Base-by-base conservation (phyloP, 495 filamentous ascomycete species). In the Rhizodiscina lignyota region DNA sequence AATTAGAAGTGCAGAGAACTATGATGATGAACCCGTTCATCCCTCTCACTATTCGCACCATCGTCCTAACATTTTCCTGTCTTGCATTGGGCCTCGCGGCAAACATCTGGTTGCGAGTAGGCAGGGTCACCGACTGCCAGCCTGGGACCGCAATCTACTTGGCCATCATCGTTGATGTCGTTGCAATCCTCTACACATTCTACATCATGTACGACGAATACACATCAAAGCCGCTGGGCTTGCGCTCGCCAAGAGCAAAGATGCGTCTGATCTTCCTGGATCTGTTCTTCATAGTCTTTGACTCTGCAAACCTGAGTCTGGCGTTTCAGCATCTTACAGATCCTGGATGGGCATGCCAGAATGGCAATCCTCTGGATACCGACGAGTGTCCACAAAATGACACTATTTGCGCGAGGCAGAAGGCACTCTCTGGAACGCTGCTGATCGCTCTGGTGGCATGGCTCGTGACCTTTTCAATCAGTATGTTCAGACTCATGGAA, bases 201-300 rank as follows among this genome's bases (percentile, higher is more conserved):
- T 96, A 93, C 54, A 87, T 97, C 54, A 92, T 84, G 2, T 94
- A 77, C 56, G 89, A 97, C 52, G 89, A 97, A 56, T 96, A 93
- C 55, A 86, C 82, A 3, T 76, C 83, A 13, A 91, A 94, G 49
- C 89, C 89, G 3, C 61, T 97, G 21, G 89, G 89, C 4, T 61
- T 97, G 37, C 78, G 89, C 19, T 73, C 72, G 4, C 72, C 83
- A 2, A 74, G 71, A 23, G 75, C 83, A 16, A 96, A 96, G 50
- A 77, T 92, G 45, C 70, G 79, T 16, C 68, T 97, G 21, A 69
- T 94, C 34, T 71, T 97, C 38, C 67, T 94, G 40, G 89, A 97
- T 58, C 65, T 96, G 2, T 70, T 94, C 51, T 97, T 97, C 53
- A 91, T 97, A 43, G 82, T 94, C 19, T 92, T 97, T 54, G 83